Evolutionary conservation across 768 basidiomycete genomes (phyloP), one percentile per base, ranked within the genome.

Genomic region (Suillus plorans): DNA sequence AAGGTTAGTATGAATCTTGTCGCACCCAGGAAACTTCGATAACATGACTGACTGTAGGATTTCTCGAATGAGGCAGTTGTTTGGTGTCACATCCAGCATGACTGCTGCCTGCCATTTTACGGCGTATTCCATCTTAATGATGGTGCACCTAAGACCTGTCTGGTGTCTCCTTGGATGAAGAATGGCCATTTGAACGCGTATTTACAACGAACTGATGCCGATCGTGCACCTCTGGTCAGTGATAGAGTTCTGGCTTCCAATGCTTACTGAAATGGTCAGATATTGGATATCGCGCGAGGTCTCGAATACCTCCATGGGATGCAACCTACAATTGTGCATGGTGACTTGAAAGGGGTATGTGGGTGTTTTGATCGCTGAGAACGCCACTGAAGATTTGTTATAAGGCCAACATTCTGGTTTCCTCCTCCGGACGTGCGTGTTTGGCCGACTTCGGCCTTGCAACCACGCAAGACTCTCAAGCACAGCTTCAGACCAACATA

Each of bases 301-400:
- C 64, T 82, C 8, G 70, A 71, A 44, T 81, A 80, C 63, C 69
- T 82, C 25, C 81, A 83, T 60, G 69, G 70, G 8, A 71, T 75
- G 65, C 63, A 73, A 39, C 79, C 79, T 31, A 80, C 81, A 1
- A 74, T 83, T 18, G 66, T 78, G 14, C 81, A 82, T 22, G 81
- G 82, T 12, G 82, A 82, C 61, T 64, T 82, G 25, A 82, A 81
- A 69, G 77, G 77, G 37, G 82, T 82, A 61, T 66, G 79, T 65
- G 12, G 5, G n/a, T 44, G 49, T 36, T 3, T 25, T 41, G 20
- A 31, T n/a, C 34, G 18, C 25, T 2, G 2, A 58, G 9, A 34
- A 55, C 20, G 31, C 10, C 5, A 13, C 53, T 55, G 31, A 55
- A 34, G 16, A 0, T 3, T n/a, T 25, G 25, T 47, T 5, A 3